phyloP scores from a whole-genome alignment of 768 basidiomycete genomes.

The Serendipita sp. region DNA sequence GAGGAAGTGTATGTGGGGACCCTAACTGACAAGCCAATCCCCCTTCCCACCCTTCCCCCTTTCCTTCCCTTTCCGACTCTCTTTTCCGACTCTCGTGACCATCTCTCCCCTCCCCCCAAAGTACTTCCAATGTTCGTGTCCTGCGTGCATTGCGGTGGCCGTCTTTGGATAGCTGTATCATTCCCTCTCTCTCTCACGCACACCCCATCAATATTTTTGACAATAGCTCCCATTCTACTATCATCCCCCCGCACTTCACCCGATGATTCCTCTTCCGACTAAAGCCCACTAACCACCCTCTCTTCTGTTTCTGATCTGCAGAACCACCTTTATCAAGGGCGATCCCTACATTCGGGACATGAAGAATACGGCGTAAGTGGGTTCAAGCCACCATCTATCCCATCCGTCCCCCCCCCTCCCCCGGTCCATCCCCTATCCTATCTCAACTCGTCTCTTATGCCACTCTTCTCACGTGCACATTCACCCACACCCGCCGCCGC shows the following conservation, averaged over 20 bases:
- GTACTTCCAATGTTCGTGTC: too few species aligned
- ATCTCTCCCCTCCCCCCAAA: too few species aligned
- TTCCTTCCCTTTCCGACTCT: not conserved
- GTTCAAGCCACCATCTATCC: not conserved
- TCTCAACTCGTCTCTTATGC: not conserved
- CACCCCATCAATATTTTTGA: not conserved
- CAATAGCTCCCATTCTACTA: not conserved
- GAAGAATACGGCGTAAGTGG: slow-evolving; percentile 86
- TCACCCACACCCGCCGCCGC: too few species aligned
- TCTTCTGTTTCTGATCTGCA: slow-evolving; percentile 18
- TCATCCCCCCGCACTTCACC: too few species aligned
- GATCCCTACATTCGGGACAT: slow-evolving; percentile 98
- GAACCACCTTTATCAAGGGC: slow-evolving; percentile 55
- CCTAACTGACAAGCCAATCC: slow-evolving; percentile 8
- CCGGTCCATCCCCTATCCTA: not conserved
- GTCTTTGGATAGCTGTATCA: too few species aligned
- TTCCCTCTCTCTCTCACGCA: too few species aligned
- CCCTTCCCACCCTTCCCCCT: not conserved
- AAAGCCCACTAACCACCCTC: slow-evolving; percentile 7
- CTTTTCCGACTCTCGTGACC: too few species aligned
- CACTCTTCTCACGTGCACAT: not conserved
- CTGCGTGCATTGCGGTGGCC: too few species aligned
- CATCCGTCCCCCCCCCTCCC: not conserved
- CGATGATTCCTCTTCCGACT: too few species aligned
- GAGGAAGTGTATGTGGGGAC: slow-evolving; percentile 62